Base-by-base conservation (phyloP, 257 asterid species). In the Solanum rostratum region DNA sequence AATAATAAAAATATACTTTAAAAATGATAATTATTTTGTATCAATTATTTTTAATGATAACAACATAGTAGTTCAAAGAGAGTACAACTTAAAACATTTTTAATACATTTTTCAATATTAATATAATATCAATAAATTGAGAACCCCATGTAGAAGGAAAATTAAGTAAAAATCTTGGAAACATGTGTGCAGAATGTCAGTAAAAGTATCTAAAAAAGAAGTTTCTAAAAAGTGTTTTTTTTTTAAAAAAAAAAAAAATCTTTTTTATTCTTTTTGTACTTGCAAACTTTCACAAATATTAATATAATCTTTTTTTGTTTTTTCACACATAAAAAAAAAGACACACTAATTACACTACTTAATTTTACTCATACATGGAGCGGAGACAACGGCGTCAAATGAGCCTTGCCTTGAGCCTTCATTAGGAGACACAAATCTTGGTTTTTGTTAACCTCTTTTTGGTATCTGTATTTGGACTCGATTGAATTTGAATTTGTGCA, bases 371-470 rank as follows among this genome's bases (percentile, higher is more conserved):
- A 86, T 45, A 73, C n/a, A 74, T 1, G 37, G 59, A 85, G 92
- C 92, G 92, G 89, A 84, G 91, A 91, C 94, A 90, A 80, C 91
- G 96, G 93, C 93, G 88, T 87, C 87, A 87, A 90, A 90, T 86
- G 86, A 85, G 92, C 88, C 87, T 76, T 84, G 88, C 88, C 87
- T 88, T 88, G 90, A 85, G 81, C 71, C 80, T 73, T 83, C 87
- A 88, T 84, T 74, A 73, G 92, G 93, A 83, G 90, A 90, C 94
- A 92, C 76, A 84, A 62, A 30, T 87, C 92, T 92, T 90, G 93
- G 90, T 59, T 87, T 87, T 88, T 41, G 86, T 85, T 65, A 73
- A 53, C 87, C 78, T 69, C 73, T 55, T 83, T 20, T 20, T 1
- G 1, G 0, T 19, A 55, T 54, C 8, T 55, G 1, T 57, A 57